These are phyloP conservation scores for Aspergillus nidulans DNA, from an alignment of 495 filamentous ascomycete species.

Conservation along the genomic window DNA sequence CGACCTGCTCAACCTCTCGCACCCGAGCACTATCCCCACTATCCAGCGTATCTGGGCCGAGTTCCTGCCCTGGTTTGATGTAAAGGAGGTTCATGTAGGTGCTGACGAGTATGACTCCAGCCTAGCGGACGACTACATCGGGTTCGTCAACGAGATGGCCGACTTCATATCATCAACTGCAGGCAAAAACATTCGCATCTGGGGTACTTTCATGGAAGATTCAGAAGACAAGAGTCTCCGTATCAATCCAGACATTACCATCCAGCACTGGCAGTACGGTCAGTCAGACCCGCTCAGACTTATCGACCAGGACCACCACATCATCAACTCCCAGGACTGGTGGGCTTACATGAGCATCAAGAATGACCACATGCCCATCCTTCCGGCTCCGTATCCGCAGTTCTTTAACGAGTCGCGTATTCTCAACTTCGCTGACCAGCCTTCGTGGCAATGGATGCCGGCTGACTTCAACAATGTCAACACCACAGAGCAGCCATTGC, in stretches of 20 bases:
- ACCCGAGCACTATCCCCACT: constrained; percentile 50
- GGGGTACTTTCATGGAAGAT: constrained; percentile 45
- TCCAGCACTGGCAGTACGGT: constrained; percentile 57
- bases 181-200: constrained; percentile 48
- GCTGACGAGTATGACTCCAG: constrained; percentile 52
- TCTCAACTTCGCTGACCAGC: constrained; percentile 40
- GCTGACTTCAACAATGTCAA: constrained; percentile 46
- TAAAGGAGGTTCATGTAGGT: constrained; percentile 53
- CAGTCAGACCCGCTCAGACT: constrained; percentile 49
- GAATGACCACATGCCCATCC: constrained; percentile 50
- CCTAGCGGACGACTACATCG: constrained; percentile 49
- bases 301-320: constrained; percentile 33
- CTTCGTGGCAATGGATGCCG: constrained; percentile 49
- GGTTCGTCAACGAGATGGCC: constrained; percentile 51
- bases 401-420: constrained; percentile 48
- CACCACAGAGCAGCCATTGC: constrained; percentile 24
- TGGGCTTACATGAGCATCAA: constrained; percentile 55
- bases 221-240: constrained; percentile 30
- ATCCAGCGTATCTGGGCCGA: constrained; percentile 52
- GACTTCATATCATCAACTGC: constrained; percentile 36
- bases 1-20: constrained; percentile 50
- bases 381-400: constrained; percentile 50
- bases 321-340: constrained; percentile 54
- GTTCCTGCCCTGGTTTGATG: constrained; percentile 53
- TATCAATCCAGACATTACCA: constrained; percentile 41